A percentile compares a stretch with the other conserved stretches of the same genome.
These are phyloP conservation scores for Talaromyces stipitatus DNA, from an alignment of 495 filamentous ascomycete species.

Conservation along the genomic window DNA sequence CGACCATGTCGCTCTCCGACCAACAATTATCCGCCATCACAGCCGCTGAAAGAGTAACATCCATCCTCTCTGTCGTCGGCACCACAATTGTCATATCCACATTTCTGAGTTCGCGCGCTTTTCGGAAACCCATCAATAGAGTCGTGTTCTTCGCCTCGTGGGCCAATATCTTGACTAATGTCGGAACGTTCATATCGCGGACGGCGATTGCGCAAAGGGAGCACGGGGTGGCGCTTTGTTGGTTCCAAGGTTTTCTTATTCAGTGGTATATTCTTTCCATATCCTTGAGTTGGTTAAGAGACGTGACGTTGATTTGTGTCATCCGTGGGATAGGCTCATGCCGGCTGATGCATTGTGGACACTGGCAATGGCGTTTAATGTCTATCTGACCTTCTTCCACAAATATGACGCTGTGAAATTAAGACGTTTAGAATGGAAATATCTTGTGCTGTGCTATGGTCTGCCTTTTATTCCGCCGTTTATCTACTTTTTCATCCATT, in stretches of 20 bases:
- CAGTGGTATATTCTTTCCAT: slow-evolving; percentile 50
- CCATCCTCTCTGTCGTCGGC: slow-evolving; percentile 63
- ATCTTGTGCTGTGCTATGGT: slow-evolving; percentile 68
- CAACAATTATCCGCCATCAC: slow-evolving; percentile 37
- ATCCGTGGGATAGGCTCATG: slow-evolving; percentile 48
- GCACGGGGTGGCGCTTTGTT: slow-evolving; percentile 49
- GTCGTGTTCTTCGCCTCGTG: slow-evolving; percentile 80
- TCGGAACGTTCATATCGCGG: slow-evolving; percentile 67
- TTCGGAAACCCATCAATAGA: slow-evolving; percentile 79
- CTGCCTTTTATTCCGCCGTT: slow-evolving; percentile 65
- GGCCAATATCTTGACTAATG: slow-evolving; percentile 74
- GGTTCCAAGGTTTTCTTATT: slow-evolving; percentile 68
- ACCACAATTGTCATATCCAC: slow-evolving; percentile 68
- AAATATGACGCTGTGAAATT: slow-evolving; percentile 63
- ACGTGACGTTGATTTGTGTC: slow-evolving; percentile 6
- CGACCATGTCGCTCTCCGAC: slow-evolving; percentile 6
- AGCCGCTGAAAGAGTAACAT: slow-evolving; percentile 59
- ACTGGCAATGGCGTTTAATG: slow-evolving; percentile 81
- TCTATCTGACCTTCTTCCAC: slow-evolving; percentile 78
- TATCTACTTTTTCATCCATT: slow-evolving; percentile 56
- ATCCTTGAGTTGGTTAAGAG: neutral
- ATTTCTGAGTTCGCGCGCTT: slow-evolving; percentile 42
- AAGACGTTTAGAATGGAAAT: slow-evolving; percentile 62
- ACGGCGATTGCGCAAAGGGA: slow-evolving; percentile 38
- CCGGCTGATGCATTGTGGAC: slow-evolving; percentile 75